Conservation (phyloP, 108 stramenopile species). For the Chaetoceros muelleri region DNA sequence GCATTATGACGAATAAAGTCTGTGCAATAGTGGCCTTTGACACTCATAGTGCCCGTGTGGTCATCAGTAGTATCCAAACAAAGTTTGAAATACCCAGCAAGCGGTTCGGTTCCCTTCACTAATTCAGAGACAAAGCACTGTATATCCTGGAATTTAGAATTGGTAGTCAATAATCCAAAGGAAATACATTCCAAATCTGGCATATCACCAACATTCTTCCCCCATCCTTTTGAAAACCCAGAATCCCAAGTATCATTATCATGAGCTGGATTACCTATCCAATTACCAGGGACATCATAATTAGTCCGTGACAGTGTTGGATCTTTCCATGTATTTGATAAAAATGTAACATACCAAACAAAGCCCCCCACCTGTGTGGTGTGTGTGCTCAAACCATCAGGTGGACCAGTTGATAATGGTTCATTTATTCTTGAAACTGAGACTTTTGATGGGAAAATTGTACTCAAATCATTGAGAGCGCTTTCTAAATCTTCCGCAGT, state of each 20-base stretch:
- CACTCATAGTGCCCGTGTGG: constrained; percentile 48
- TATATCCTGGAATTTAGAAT: constrained; percentile 36
- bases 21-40: constrained; percentile 29
- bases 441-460: constrained; percentile 57
- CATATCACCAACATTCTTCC: constrained; percentile 70
- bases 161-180: constrained; percentile 46
- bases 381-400: constrained; percentile 21
- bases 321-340: constrained; percentile 60
- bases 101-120: constrained; percentile 53
- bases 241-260: constrained; percentile 61
- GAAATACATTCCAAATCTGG: constrained; percentile 40
- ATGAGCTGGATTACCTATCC: constrained; percentile 35
- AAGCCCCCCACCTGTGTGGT: constrained; percentile 66
- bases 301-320: constrained; percentile 42
- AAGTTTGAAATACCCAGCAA: constrained; percentile 60
- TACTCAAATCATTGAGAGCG: constrained; percentile 48
- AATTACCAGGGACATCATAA: constrained; percentile 60
- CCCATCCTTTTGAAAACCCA: constrained; percentile 77
- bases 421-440: constrained; percentile 40
- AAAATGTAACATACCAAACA: constrained; percentile 68
- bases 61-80: constrained; percentile 47
- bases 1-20: constrained; percentile 72
- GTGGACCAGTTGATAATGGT: constrained; percentile 24
- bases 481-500: constrained; percentile 43
- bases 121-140: constrained; percentile 52